Evolutionary conservation across 441 rosid genomes (phyloP).

Genomic region (Pelargonium myrrhifolium): DNA sequence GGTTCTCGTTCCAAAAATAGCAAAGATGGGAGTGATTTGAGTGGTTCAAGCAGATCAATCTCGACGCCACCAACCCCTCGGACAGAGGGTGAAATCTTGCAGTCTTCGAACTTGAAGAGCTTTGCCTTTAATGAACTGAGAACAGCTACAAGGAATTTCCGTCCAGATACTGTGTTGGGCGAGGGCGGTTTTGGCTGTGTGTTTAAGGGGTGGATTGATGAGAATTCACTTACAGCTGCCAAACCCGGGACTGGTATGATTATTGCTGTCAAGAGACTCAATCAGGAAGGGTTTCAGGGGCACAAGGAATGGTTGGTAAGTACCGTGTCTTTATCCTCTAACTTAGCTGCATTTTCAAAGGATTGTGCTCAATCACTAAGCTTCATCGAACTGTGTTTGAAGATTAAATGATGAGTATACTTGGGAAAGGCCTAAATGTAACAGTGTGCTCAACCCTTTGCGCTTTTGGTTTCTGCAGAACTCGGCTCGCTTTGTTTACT

Average conservation of each 20-base stretch:
- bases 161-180: conserved; percentile 77
- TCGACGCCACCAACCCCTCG: conserved; percentile 50
- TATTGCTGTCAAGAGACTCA: conserved; percentile 4
- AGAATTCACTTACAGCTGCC: conserved; percentile 48
- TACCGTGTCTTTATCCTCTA: neutral
- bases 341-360: too few species aligned
- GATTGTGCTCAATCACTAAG: too few species aligned
- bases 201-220: conserved; percentile 89
- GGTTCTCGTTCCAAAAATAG: too few species aligned
- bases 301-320: conserved; percentile 4
- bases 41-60: conserved; percentile 17
- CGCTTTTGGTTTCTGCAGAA: too few species aligned
- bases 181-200: conserved; percentile 97
- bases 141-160: conserved; percentile 72
- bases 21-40: too few species aligned
- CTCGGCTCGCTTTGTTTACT: too few species aligned
- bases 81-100: conserved; percentile 83
- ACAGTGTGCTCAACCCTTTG: too few species aligned
- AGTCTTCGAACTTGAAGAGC: conserved; percentile 61
- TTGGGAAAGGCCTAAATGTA: too few species aligned
- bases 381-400: too few species aligned
- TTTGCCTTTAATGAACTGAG: conserved; percentile 57
- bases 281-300: neutral
- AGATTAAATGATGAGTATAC: too few species aligned
- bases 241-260: conserved; percentile 61